Evolutionary conservation across 2,329 filamentous ascomycete genomes (phyloP).

Genomic region (Sarocladiaceae sp.): DNA sequence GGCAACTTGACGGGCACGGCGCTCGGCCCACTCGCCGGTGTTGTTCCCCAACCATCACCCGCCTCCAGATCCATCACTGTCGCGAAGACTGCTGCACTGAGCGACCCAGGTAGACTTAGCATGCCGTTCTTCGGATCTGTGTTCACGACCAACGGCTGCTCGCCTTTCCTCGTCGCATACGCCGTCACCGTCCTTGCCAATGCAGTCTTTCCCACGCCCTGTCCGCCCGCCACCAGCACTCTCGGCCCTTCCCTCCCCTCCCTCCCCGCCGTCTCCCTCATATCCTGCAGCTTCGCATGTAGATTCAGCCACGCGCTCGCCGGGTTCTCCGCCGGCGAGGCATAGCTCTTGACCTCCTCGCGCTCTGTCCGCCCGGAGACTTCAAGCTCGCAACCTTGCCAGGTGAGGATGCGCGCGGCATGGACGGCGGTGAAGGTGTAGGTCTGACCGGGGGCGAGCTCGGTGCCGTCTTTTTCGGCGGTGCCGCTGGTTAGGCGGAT

Average conservation of each 20-base stretch:
- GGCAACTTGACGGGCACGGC: slow-evolving; percentile 86
- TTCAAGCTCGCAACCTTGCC: slow-evolving; percentile 84
- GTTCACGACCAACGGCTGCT: slow-evolving; percentile 77
- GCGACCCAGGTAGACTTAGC: slow-evolving; percentile 69
- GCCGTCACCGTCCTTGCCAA: slow-evolving; percentile 69
- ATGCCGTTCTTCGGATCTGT: slow-evolving; percentile 76
- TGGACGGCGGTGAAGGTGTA: slow-evolving; percentile 80
- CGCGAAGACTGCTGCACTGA: slow-evolving; percentile 82
- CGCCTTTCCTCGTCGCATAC: slow-evolving; percentile 68
- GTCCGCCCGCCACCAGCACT: slow-evolving; percentile 76
- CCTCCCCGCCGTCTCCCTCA: slow-evolving; percentile 56
- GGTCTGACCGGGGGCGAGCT: slow-evolving; percentile 72
- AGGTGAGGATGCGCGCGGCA: slow-evolving; percentile 76
- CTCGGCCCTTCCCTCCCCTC: slow-evolving; percentile 57
- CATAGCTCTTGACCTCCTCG: slow-evolving; percentile 47
- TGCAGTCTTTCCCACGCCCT: slow-evolving; percentile 76
- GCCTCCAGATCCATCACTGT: slow-evolving; percentile 75
- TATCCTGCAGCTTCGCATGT: slow-evolving; percentile 75
- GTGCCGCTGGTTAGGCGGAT: slow-evolving; percentile 69
- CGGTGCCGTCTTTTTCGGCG: slow-evolving; percentile 91
- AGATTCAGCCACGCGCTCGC: slow-evolving; percentile 77
- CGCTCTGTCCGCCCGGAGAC: slow-evolving; percentile 47
- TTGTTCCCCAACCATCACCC: slow-evolving; percentile 82
- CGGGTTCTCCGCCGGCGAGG: slow-evolving; percentile 70
- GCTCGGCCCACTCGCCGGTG: slow-evolving; percentile 84